Percentiles rank a stretch among this genome's conserved stretches.
phyloP scores from a whole-genome alignment of 331 rosid species.

The Quercus tomentella region DNA sequence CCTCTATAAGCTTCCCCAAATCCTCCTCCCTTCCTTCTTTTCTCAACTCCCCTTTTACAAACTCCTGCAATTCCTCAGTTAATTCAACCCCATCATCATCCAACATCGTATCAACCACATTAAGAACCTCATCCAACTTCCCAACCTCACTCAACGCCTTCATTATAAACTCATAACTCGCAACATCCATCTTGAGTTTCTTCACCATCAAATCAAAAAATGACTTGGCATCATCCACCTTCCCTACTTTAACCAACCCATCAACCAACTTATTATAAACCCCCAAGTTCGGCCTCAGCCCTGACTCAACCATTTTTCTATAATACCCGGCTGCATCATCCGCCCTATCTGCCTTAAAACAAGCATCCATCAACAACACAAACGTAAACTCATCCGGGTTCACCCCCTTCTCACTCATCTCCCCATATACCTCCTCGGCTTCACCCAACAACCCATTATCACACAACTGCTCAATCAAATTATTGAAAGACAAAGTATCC shows the following conservation, averaged over 20 bases:
- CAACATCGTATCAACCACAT: conserved; percentile 66
- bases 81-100: conserved; percentile 70
- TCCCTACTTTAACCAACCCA: conserved; percentile 69
- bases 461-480: conserved; percentile 81
- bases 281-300: conserved; percentile 76
- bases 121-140: conserved; percentile 63
- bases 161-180: conserved; percentile 73
- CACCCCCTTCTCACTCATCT: conserved; percentile 68
- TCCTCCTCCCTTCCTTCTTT: conserved; percentile 82
- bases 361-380: conserved; percentile 77
- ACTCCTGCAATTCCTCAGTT: conserved; percentile 69
- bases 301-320: conserved; percentile 68
- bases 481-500: conserved; percentile 69
- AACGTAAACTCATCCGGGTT: conserved; percentile 79
- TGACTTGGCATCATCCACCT: conserved; percentile 61
- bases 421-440: conserved; percentile 72
- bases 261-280: conserved; percentile 72
- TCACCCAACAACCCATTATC: conserved; percentile 52
- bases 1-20: conserved; percentile 70
- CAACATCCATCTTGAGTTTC: conserved; percentile 85
- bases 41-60: conserved; percentile 63
- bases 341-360: conserved; percentile 64
- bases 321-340: conserved; percentile 80
- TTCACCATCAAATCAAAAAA: conserved; percentile 82
- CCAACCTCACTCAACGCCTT: conserved; percentile 71